A percentile compares a stretch with the other conserved stretches of the same genome.
These are phyloP conservation scores for Friedmanniomyces simplex DNA, from an alignment of 495 filamentous ascomycete species.

Conservation along the genomic window DNA sequence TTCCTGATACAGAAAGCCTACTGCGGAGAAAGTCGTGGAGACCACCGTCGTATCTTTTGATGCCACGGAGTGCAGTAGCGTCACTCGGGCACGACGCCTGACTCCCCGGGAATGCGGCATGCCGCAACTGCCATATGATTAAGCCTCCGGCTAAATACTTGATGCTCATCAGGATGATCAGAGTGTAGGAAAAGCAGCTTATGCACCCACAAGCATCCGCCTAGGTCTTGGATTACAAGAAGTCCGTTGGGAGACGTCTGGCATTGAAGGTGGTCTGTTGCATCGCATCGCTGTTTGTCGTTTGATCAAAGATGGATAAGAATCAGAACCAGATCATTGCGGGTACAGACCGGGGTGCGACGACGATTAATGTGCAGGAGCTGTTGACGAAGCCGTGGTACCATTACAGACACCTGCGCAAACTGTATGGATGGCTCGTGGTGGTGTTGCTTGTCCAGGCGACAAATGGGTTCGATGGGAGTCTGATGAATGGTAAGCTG, in stretches of 20 bases:
- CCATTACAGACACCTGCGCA: conserved; percentile 6
- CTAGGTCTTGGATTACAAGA: neutral
- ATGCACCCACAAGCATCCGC: neutral
- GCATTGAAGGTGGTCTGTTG: neutral
- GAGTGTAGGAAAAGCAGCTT: too few species aligned
- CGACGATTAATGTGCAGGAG: conserved; percentile 6
- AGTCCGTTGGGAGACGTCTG: too few species aligned
- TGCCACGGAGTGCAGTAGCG: neutral
- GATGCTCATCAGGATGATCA: neutral
- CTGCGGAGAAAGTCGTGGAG: neutral
- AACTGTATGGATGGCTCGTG: conserved; percentile 6
- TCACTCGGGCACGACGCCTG: neutral
- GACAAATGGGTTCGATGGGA: conserved; percentile 6
- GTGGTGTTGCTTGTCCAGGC: conserved; percentile 7
- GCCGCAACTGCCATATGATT: too few species aligned
- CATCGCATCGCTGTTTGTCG: neutral
- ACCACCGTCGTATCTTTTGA: too few species aligned
- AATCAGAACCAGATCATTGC: conserved; percentile 9
- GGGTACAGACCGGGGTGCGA: conserved; percentile 1
- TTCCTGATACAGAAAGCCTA: neutral
- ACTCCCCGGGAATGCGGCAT: neutral
- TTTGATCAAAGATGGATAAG: neutral
- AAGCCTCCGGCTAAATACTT: neutral
- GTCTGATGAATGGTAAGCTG: conserved; percentile 2
- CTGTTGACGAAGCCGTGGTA: conserved; percentile 11